Percentiles rank a stretch among this genome's conserved stretches.
These are phyloP conservation scores for Chrysopogon serrulatus DNA, from an alignment of 176 grass and related monocot genomes.

Conservation along the genomic window DNA sequence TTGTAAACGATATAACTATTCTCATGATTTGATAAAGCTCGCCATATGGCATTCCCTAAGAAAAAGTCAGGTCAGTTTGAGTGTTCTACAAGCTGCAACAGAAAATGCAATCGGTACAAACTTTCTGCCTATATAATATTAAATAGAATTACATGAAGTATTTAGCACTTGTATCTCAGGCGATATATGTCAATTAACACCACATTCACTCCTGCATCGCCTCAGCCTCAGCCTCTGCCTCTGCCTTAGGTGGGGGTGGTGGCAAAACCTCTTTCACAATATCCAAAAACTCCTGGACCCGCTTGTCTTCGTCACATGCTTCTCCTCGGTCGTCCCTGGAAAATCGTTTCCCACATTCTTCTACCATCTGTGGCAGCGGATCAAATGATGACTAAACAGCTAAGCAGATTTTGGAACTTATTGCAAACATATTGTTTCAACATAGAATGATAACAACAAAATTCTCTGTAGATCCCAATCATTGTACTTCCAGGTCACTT, in stretches of 20 bases:
- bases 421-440: background rate
- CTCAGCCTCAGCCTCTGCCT: too few species aligned
- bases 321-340: constrained; percentile 16
- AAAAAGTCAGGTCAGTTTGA: too few species aligned
- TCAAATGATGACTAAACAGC: background rate
- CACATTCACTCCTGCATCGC: too few species aligned
- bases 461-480: background rate
- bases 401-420: background rate
- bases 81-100: too few species aligned
- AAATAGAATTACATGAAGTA: too few species aligned
- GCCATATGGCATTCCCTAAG: too few species aligned
- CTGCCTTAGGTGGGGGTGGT: background rate
- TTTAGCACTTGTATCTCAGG: too few species aligned
- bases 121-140: too few species aligned
- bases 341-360: constrained; percentile 40
- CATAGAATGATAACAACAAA: background rate
- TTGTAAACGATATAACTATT: too few species aligned
- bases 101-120: too few species aligned
- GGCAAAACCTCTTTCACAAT: constrained; percentile 45
- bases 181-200: too few species aligned
- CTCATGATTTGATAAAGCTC: too few species aligned
- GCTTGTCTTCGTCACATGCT: background rate
- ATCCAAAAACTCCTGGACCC: constrained; percentile 28
- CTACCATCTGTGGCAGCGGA: constrained; percentile 26
- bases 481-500: background rate